These are phyloP conservation scores for Thielaviopsis ethacetica DNA, from an alignment of 2,329 filamentous ascomycete genomes.

Conservation along the genomic window DNA sequence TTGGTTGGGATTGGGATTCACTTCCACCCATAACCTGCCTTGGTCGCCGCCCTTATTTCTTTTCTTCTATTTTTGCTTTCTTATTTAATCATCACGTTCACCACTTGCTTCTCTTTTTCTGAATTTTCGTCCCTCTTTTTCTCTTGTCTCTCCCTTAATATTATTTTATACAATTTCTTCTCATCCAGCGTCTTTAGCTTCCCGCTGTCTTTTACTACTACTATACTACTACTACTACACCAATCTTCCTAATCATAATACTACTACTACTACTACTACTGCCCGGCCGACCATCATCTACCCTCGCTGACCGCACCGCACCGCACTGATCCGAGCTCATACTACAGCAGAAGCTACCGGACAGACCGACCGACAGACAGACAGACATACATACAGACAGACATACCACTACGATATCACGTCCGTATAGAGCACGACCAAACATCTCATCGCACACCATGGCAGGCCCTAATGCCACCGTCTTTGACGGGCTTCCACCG, in stretches of 20 bases:
- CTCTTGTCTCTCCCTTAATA: background rate
- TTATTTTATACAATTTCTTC: background rate
- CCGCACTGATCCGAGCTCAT: too few species aligned
- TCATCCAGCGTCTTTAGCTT: background rate
- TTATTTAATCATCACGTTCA: background rate
- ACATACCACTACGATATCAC: background rate
- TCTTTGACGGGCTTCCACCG: constrained; percentile 53
- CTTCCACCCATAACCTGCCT: too few species aligned
- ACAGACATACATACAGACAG: too few species aligned
- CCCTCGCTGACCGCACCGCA: background rate
- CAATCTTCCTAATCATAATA: background rate
- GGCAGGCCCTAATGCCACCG: constrained; percentile 34
- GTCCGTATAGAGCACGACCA: background rate
- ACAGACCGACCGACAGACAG: too few species aligned
- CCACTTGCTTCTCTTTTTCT: background rate
- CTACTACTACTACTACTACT: background rate
- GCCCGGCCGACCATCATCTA: background rate
- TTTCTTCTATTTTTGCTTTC: background rate
- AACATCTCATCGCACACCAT: constrained; percentile 17
- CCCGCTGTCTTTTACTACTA: background rate
- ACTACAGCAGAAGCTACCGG: background rate
- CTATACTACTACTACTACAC: too few species aligned
- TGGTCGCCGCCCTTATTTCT: background rate
- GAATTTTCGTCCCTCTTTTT: background rate
- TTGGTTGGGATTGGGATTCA: background rate